Evolutionary conservation across 805 yeast genomes (phyloP).

Genomic region (Kodamaea kaohsiungensis): DNA sequence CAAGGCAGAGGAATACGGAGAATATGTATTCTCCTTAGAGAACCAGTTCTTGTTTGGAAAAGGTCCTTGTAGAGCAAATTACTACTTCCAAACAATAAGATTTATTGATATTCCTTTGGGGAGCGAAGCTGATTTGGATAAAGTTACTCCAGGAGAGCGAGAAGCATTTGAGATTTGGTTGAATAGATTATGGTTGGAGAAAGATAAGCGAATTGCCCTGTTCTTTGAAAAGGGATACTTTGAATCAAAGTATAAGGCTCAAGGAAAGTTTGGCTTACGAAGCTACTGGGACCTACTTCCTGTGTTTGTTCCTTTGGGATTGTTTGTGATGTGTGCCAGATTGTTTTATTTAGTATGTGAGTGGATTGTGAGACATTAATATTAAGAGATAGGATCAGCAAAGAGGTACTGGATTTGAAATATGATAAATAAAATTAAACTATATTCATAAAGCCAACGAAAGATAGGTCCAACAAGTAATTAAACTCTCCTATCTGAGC

Average conservation of each 20-base stretch:
- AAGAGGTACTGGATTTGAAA: no score
- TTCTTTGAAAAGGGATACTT: slow-evolving; percentile 61
- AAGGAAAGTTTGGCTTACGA: slow-evolving; percentile 27
- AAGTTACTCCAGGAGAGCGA: slow-evolving; percentile 41
- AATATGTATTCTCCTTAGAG: slow-evolving; percentile 67
- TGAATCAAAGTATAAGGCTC: slow-evolving; percentile 23
- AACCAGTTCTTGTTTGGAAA: slow-evolving; percentile 66
- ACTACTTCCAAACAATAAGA: slow-evolving; percentile 60
- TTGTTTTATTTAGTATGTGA: neutral
- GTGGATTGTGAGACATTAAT: no score
- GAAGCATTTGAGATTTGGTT: slow-evolving; percentile 74
- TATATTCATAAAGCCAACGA: no score
- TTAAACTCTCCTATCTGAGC: no score
- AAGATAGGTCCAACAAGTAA: no score
- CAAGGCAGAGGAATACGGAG: slow-evolving; percentile 64
- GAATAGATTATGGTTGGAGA: slow-evolving; percentile 67
- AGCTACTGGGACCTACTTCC: slow-evolving; percentile 16
- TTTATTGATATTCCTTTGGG: slow-evolving; percentile 65
- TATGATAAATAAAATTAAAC: no score
- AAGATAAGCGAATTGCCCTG: slow-evolving; percentile 68
- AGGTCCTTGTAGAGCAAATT: slow-evolving; percentile 67
- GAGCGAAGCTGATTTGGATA: slow-evolving; percentile 41
- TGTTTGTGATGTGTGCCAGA: neutral
- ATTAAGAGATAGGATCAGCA: no score
- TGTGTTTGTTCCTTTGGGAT: slow-evolving; percentile 9